A percentile compares a stretch with the other conserved stretches of the same genome.
phyloP scores from a whole-genome alignment of 2,329 filamentous ascomycete genomes.

The Calonectria multiphialidica region DNA sequence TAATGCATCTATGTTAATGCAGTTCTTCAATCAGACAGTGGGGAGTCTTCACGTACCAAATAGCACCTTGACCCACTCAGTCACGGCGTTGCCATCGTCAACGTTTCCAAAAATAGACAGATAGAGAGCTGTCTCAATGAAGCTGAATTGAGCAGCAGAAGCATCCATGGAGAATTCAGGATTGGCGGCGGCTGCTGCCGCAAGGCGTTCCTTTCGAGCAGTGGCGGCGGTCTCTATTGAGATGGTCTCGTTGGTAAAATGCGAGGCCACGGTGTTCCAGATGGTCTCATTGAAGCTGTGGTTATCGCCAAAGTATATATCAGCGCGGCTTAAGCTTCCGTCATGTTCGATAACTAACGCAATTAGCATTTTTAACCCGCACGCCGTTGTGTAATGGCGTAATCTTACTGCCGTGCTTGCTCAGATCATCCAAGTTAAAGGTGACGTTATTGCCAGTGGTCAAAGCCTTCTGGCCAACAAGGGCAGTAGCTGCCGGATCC shows the following conservation, averaged over 20 bases:
- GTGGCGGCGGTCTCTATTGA: slow-evolving; percentile 34
- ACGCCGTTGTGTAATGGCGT: rapidly evolving
- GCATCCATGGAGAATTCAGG: slow-evolving; percentile 28
- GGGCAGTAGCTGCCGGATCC: slow-evolving; percentile 35
- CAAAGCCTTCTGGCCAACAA: slow-evolving; percentile 34
- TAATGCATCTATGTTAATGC: neutral
- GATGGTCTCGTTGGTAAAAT: slow-evolving; percentile 35
- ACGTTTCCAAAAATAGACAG: slow-evolving; percentile 32
- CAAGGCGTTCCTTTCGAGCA: slow-evolving; percentile 34
- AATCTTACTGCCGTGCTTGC: slow-evolving; percentile 31
- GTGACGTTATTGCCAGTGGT: slow-evolving; percentile 30
- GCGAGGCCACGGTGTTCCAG: slow-evolving; percentile 29
- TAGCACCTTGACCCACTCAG: slow-evolving; percentile 35
- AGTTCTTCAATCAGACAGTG: too few species aligned
- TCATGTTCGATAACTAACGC: slow-evolving; percentile 35
- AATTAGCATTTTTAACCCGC: neutral
- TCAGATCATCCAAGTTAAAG: slow-evolving; percentile 35
- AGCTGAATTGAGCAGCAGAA: slow-evolving; percentile 21
- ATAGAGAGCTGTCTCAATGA: slow-evolving; percentile 39
- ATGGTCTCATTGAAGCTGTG: slow-evolving; percentile 39
- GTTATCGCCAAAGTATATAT: slow-evolving; percentile 37
- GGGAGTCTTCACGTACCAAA: slow-evolving; percentile 27
- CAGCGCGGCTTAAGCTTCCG: slow-evolving; percentile 35
- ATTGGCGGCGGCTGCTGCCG: slow-evolving; percentile 29
- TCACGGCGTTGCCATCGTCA: slow-evolving; percentile 32